Percentiles rank a stretch among this genome's conserved stretches.
Conservation (phyloP, 2,329 filamentous ascomycete genomes). For the Cryphonectria radicalis region DNA sequence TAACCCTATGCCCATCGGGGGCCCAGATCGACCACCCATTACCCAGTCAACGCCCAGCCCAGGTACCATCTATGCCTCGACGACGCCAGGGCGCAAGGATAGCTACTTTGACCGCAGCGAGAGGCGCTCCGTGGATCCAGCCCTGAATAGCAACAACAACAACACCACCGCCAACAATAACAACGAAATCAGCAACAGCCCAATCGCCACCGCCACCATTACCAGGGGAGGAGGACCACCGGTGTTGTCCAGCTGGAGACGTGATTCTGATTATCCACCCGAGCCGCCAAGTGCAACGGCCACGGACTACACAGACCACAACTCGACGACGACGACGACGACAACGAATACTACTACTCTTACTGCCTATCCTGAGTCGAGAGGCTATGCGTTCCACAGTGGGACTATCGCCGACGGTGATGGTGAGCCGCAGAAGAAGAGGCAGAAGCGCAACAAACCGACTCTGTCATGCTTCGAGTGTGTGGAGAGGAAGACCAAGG, state of each 20-base stretch:
- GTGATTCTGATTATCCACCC: slow-evolving; percentile 12
- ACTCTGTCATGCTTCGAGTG: slow-evolving; percentile 80
- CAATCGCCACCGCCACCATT: neutral
- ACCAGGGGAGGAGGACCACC: slow-evolving; percentile 1
- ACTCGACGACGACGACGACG: slow-evolving; percentile 9
- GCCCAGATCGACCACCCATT: slow-evolving; percentile 27
- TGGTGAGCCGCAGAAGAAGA: slow-evolving; percentile 60
- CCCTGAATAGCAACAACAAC: neutral
- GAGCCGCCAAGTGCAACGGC: slow-evolving; percentile 15
- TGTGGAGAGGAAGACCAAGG: slow-evolving; percentile 82
- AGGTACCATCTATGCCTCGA: slow-evolving; percentile 22
- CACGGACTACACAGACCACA: slow-evolving; percentile 18
- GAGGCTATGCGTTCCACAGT: slow-evolving; percentile 30
- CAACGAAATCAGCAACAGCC: slow-evolving; percentile 11
- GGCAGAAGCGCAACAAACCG: slow-evolving; percentile 84
- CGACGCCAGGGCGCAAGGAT: slow-evolving; percentile 18
- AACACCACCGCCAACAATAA: too few relatives aligned
- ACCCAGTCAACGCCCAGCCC: slow-evolving; percentile 28
- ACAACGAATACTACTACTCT: neutral
- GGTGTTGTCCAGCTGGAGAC: slow-evolving; percentile 9
- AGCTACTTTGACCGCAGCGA: slow-evolving; percentile 12
- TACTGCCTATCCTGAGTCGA: slow-evolving; percentile 13
- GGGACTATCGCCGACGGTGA: slow-evolving; percentile 32
- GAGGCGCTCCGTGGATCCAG: slow-evolving; percentile 16
- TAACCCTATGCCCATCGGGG: slow-evolving; percentile 28